Conservation (phyloP, 306 rosid genomes). For the Castanospermum australe region DNA sequence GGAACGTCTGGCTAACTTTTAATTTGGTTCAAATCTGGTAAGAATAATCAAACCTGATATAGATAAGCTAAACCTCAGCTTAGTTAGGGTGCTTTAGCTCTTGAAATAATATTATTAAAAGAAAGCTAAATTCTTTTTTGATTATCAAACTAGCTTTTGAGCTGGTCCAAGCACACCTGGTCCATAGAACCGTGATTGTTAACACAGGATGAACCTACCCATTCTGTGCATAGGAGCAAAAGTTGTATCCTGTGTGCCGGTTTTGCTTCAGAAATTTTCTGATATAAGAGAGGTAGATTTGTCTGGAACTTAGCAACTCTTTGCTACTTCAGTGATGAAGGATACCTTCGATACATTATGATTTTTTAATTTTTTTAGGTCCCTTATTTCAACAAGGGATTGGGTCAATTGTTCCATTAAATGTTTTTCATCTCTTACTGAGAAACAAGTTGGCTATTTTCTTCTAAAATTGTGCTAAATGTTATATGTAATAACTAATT, state of each 20-base stretch:
- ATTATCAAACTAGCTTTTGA: not conserved
- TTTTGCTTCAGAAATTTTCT: not conserved
- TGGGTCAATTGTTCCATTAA: too few species aligned
- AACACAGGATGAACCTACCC: not conserved
- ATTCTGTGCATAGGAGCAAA: slow-evolving; percentile 9
- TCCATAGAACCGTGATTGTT: not conserved
- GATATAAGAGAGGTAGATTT: slow-evolving; percentile 16
- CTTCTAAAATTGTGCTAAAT: too few species aligned
- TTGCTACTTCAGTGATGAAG: slow-evolving; percentile 12
- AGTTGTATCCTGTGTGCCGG: not conserved
- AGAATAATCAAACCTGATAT: too few species aligned
- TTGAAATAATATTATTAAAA: not conserved
- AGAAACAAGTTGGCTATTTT: too few species aligned
- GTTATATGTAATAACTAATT: too few species aligned
- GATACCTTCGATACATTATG: not conserved
- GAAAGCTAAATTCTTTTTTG: not conserved
- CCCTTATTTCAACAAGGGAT: not conserved
- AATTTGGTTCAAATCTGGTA: too few species aligned
- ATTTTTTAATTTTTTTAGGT: not conserved
- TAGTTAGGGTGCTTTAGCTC: not conserved
- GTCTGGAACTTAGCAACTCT: slow-evolving; percentile 4
- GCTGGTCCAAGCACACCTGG: not conserved
- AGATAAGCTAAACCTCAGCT: not conserved
- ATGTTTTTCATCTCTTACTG: too few species aligned
- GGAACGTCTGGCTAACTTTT: slow-evolving; percentile 4